Evolutionary conservation across 495 filamentous ascomycete species (phyloP).

Genomic region (Aspergillus avenaceus): DNA sequence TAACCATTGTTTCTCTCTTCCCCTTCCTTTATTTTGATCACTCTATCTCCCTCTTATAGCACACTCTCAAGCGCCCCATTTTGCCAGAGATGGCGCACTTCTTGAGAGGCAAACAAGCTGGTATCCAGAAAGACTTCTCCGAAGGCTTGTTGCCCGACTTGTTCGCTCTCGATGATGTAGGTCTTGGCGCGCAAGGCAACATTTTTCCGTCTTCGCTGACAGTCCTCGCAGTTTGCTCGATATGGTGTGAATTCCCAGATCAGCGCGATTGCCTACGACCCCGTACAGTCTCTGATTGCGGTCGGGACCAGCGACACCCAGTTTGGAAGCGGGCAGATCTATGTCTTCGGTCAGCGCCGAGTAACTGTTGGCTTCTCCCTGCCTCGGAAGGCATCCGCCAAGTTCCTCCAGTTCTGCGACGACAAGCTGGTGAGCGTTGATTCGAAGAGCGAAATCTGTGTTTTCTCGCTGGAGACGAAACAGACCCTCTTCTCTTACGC

Average conservation of each 20-base stretch:
- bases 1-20: constrained; percentile 10
- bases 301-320: constrained; percentile 81
- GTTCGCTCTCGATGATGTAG: constrained; percentile 78
- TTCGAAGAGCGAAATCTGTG: constrained; percentile 71
- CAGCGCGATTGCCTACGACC: constrained; percentile 80
- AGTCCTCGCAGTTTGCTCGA: constrained; percentile 56
- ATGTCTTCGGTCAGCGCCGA: constrained; percentile 82
- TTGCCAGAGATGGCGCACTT: constrained; percentile 67
- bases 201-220: constrained; percentile 2
- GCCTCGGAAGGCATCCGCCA: constrained; percentile 63
- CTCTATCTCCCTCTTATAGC: constrained; percentile 13
- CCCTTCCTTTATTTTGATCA: constrained; percentile 16
- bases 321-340: constrained; percentile 76
- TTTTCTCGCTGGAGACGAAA: constrained; percentile 70
- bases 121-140: constrained; percentile 86
- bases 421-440: constrained; percentile 82
- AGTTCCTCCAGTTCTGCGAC: constrained; percentile 67
- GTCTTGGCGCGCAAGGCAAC: constrained; percentile 23
- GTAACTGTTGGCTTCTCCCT: constrained; percentile 65
- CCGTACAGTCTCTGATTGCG: constrained; percentile 89
- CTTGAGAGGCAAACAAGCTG: constrained; percentile 86
- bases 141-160: constrained; percentile 66
- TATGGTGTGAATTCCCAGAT: constrained; percentile 89
- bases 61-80: constrained; percentile 3
- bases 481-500: constrained; percentile 58